A percentile compares a stretch with the other conserved stretches of the same genome.
phyloP scores from a whole-genome alignment of 768 basidiomycete species.

The Inosperma sp. region DNA sequence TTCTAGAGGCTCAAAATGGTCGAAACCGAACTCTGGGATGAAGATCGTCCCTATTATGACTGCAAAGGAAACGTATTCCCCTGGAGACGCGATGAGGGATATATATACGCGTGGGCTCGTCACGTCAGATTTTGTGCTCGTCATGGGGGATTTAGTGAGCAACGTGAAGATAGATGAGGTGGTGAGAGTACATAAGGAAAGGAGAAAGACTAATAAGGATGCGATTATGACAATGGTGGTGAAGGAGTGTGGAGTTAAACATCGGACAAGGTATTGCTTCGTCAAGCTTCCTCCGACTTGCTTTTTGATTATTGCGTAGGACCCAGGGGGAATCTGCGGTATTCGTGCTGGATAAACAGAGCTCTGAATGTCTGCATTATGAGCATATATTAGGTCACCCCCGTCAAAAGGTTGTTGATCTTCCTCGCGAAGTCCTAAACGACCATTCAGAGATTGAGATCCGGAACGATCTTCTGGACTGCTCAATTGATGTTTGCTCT shows the following conservation, averaged over 20 bases:
- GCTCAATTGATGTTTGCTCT: conserved; percentile 89
- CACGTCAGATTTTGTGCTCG: conserved; percentile 86
- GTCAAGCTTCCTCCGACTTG: conserved; percentile 9
- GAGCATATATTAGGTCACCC: conserved; percentile 73
- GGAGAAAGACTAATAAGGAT: conserved; percentile 83
- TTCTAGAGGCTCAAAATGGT: conserved; percentile 78
- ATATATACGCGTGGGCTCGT: conserved; percentile 90
- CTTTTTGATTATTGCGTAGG: conserved; percentile 33
- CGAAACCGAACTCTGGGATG: conserved; percentile 69
- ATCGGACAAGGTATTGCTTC: conserved; percentile 62
- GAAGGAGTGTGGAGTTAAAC: conserved; percentile 67
- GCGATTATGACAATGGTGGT: conserved; percentile 96
- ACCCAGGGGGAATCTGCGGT: conserved; percentile 69
- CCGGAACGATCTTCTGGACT: conserved; percentile 83
- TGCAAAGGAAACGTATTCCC: conserved; percentile 81
- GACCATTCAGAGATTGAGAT: conserved; percentile 79
- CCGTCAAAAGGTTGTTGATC: conserved; percentile 48
- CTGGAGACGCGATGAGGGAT: conserved; percentile 90
- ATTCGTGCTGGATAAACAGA: conserved; percentile 71
- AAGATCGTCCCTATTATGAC: conserved; percentile 84
- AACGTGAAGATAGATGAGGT: conserved; percentile 89
- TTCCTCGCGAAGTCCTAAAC: conserved; percentile 75
- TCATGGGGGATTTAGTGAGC: conserved; percentile 89
- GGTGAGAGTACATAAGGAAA: conserved; percentile 82
- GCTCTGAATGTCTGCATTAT: conserved; percentile 82